A percentile compares a stretch with the other conserved stretches of the same genome.
Evolutionary conservation across 352 stramenopile genomes (phyloP).

Genomic region (Plasmopara halstedii): DNA sequence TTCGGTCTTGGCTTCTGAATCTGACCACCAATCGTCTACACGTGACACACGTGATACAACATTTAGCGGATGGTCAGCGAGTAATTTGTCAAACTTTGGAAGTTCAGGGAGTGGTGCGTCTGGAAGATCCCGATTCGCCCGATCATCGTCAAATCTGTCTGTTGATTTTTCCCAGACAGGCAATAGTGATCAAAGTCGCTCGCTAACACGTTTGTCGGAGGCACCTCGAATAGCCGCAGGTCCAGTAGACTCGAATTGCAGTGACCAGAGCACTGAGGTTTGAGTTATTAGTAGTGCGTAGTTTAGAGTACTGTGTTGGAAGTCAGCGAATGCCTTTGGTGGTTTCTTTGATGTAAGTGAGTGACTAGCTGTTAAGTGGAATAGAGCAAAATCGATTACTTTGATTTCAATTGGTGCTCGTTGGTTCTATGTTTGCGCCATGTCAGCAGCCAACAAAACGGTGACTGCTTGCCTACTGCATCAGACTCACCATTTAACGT

Average conservation of each 20-base stretch:
- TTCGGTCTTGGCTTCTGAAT: slow-evolving; percentile 65
- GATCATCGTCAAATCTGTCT: slow-evolving; percentile 9
- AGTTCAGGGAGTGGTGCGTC: slow-evolving; percentile 17
- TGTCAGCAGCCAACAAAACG: no score
- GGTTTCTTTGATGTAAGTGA: not conserved
- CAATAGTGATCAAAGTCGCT: slow-evolving; percentile 4
- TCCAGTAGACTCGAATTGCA: slow-evolving; percentile 11
- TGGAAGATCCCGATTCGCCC: slow-evolving; percentile 7
- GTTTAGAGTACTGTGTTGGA: slow-evolving; percentile 10
- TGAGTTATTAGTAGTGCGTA: slow-evolving; percentile 19
- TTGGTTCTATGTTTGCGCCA: no score
- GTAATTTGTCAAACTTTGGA: slow-evolving; percentile 32
- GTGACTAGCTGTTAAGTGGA: no score
- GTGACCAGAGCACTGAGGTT: slow-evolving; percentile 21
- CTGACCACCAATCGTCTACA: slow-evolving; percentile 27
- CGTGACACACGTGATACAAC: slow-evolving; percentile 65
- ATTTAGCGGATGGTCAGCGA: slow-evolving; percentile 47
- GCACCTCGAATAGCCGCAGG: slow-evolving; percentile 2
- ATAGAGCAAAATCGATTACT: no score
- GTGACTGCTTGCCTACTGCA: no score
- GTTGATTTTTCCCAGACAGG: slow-evolving; percentile 6
- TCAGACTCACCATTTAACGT: no score
- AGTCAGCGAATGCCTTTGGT: not conserved
- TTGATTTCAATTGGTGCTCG: no score
- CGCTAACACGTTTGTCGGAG: slow-evolving; percentile 3